These are phyloP conservation scores for Coemansia sp. DNA, from an alignment of 371 early-diverging fungal species.

Conservation along the genomic window DNA sequence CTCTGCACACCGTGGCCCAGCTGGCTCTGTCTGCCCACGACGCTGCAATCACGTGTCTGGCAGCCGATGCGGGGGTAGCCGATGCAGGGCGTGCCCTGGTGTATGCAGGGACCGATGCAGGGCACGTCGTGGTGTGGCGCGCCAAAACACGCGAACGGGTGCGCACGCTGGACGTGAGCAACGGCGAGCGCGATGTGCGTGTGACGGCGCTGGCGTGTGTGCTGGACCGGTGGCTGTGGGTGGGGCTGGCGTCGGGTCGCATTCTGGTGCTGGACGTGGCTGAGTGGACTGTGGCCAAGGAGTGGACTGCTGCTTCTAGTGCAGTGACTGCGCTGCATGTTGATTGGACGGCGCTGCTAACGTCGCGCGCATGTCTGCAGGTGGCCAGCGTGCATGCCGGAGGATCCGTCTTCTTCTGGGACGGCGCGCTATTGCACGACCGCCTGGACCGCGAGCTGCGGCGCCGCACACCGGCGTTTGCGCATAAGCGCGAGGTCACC, in stretches of 20 bases:
- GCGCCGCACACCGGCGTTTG: slow-evolving; percentile 22
- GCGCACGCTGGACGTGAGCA: slow-evolving; percentile 45
- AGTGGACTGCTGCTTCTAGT: slow-evolving; percentile 35
- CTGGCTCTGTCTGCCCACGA: slow-evolving; percentile 28
- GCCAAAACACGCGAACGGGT: slow-evolving; percentile 33
- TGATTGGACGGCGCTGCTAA: slow-evolving; percentile 49
- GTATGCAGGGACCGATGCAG: slow-evolving; percentile 43
- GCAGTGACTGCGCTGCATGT: slow-evolving; percentile 41
- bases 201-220: slow-evolving; percentile 37
- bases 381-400: slow-evolving; percentile 48
- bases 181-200: slow-evolving; percentile 29
- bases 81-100: slow-evolving; percentile 29
- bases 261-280: slow-evolving; percentile 30
- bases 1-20: slow-evolving; percentile 24
- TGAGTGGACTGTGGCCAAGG: slow-evolving; percentile 42
- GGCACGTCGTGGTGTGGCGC: slow-evolving; percentile 39
- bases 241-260: slow-evolving; percentile 37
- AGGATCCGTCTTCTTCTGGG: slow-evolving; percentile 50
- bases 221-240: slow-evolving; percentile 42
- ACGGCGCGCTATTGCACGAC: slow-evolving; percentile 48
- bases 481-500: slow-evolving; percentile 18
- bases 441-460: slow-evolving; percentile 34
- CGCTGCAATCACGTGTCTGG: slow-evolving; percentile 34
- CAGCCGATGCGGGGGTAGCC: slow-evolving; percentile 22
- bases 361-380: slow-evolving; percentile 42